phyloP scores from a whole-genome alignment of 805 yeast genomes.

The Wickerhamiella allomyrinae region DNA sequence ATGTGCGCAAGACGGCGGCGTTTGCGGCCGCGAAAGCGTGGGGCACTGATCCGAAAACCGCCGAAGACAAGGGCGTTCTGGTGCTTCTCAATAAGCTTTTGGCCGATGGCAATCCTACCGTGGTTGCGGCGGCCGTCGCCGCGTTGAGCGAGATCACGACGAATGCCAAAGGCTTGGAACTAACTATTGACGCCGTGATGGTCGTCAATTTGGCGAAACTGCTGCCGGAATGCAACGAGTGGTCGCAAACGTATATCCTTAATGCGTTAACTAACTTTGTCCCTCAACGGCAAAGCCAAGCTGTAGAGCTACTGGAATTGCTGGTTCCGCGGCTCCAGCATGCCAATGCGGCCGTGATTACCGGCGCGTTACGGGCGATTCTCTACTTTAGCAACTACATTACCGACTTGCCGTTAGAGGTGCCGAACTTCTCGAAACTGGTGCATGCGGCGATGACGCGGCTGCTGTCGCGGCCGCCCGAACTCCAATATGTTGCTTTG shows the following conservation, averaged over 20 bases:
- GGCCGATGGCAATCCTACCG: slow-evolving; percentile 42
- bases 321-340: slow-evolving; percentile 63
- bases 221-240: slow-evolving; percentile 35
- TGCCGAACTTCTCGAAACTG: slow-evolving; percentile 41
- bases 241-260: slow-evolving; percentile 60
- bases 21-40: slow-evolving; percentile 54
- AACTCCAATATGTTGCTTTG: slow-evolving; percentile 67
- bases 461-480: slow-evolving; percentile 60
- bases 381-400: slow-evolving; percentile 63
- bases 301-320: slow-evolving; percentile 48
- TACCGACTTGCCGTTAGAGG: slow-evolving; percentile 36
- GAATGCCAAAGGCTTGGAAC: slow-evolving; percentile 32
- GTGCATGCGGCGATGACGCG: slow-evolving; percentile 57
- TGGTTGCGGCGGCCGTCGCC: slow-evolving; percentile 60
- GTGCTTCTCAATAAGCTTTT: slow-evolving; percentile 37
- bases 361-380: slow-evolving; percentile 60
- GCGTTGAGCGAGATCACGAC: slow-evolving; percentile 54
- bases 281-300: slow-evolving; percentile 57
- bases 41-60: slow-evolving; percentile 37
- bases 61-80: slow-evolving; percentile 32
- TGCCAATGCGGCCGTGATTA: slow-evolving; percentile 64
- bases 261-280: slow-evolving; percentile 52
- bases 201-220: slow-evolving; percentile 31
- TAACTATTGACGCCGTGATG: slow-evolving; percentile 39
- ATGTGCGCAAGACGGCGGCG: slow-evolving; percentile 56